Conservation (phyloP, 108 stramenopile genomes). For the Asterionellopsis glacialis region DNA sequence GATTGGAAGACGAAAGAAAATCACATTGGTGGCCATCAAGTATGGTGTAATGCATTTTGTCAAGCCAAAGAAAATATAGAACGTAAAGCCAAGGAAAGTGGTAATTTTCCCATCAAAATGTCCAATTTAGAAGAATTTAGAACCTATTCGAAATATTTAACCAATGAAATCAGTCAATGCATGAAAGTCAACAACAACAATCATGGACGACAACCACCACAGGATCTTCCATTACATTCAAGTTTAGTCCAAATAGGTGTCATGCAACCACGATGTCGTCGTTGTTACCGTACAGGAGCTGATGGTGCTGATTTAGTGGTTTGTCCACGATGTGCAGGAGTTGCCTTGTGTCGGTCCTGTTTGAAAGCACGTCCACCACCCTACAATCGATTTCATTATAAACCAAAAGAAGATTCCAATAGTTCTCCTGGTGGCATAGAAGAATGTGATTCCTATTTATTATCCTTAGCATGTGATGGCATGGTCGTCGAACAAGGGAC, state of each 20-base stretch:
- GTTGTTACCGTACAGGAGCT: background rate
- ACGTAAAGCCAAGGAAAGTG: background rate
- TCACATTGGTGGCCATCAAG: too few relatives aligned
- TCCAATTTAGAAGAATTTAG: background rate
- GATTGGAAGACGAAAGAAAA: background rate
- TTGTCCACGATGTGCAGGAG: background rate
- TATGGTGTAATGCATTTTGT: background rate
- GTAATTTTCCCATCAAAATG: background rate
- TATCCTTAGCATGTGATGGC: background rate
- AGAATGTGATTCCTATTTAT: background rate
- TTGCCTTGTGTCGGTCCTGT: background rate
- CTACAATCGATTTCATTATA: too few relatives aligned
- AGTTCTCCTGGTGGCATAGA: background rate
- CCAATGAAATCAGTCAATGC: background rate
- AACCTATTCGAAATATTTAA: background rate
- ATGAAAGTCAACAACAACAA: background rate
- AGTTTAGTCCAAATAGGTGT: background rate
- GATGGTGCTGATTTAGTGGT: background rate
- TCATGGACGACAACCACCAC: too few relatives aligned
- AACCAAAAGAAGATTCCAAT: too few relatives aligned
- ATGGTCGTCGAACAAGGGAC: conserved; percentile 2
- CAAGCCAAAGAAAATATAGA: too few relatives aligned
- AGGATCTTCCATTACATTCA: background rate
- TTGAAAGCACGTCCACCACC: background rate
- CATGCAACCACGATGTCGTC: conserved; percentile 1